These are phyloP conservation scores for Aspergillus panamensis DNA, from an alignment of 495 filamentous ascomycete species.

Conservation along the genomic window DNA sequence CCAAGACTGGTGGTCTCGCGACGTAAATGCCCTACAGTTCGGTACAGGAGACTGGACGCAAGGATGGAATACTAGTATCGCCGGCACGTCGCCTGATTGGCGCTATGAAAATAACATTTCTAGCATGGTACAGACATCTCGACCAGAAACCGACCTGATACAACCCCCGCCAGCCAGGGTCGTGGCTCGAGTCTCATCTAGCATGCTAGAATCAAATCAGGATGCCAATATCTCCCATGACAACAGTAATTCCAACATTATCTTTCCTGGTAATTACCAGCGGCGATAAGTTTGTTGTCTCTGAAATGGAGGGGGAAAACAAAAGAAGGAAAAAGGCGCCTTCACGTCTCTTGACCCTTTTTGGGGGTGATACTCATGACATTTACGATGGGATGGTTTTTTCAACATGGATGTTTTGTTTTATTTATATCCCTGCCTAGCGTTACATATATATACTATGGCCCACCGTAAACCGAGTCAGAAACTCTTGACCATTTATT, in stretches of 20 bases:
- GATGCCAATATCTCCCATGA: conserved; percentile 8
- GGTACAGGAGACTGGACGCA: conserved; percentile 50
- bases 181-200: conserved; percentile 6
- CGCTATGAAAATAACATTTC: conserved; percentile 10
- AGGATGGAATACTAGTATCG: conserved; percentile 18
- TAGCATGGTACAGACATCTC: conserved; percentile 15
- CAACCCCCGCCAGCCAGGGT: conserved; percentile 11
- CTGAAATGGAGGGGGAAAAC: too few species aligned
- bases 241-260: conserved; percentile 5
- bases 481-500: too few species aligned
- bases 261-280: conserved; percentile 17
- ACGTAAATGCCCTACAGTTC: conserved; percentile 42
- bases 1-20: conserved; percentile 58
- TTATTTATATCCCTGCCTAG: background rate
- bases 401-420: background rate
- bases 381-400: background rate
- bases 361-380: conserved; percentile 1
- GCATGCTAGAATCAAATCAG: conserved; percentile 8
- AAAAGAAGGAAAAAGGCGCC: background rate
- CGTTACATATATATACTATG: background rate
- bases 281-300: background rate
- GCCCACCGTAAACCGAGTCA: too few species aligned
- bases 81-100: conserved; percentile 15
- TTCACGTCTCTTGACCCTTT: background rate
- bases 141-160: conserved; percentile 5